Evolutionary conservation across 345 rosid genomes (phyloP), one percentile per base, ranked within the genome.

Genomic region (Clarkia xantiana): DNA sequence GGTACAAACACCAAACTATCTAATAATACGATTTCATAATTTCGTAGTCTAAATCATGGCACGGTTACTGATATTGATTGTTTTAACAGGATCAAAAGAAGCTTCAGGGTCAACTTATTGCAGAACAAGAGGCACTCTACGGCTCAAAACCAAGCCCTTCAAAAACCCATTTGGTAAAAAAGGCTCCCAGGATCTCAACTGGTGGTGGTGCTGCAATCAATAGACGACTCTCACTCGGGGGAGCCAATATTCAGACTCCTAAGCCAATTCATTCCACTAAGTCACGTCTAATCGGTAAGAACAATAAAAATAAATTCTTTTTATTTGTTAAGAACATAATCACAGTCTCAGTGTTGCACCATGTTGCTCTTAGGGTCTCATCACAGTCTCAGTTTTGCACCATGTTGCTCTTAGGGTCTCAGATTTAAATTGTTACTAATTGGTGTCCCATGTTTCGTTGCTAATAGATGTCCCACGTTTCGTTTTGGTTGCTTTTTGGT

Each of bases 81-180:
- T 9, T 38, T 66, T 55, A 41, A 16, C 68, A 93, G 99, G 97
- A 93, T 62, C 97, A 93, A 52, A 93, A 93, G 86, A 93, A 93
- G 71, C 77, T 91, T 58, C 94, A 91, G 66, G 96, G 87, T 45
- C 99, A 87, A 59, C 74, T 84, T 25, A 87, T 84, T 50, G 86
- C 95, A 40, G 99, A 87, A 62, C 97, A 87, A 62, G 97, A 87
- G 55, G 94, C 71, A 10, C 88, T 87, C 39, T 93, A 82, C 45
- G 99, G 99, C 16, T 93, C 97, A 42, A 87, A 80, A 67, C 95
- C 94, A 44, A 93, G 95, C 79, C 94, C 97, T 47, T 80, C 91
- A 17, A 93, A 93, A 79, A 72, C 78, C 14, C 81, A 66, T 15
- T 72, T 76, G 49, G 78, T 68, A 3, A 87, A 80, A 71, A 93